These are phyloP conservation scores for Mycosarcoma maydis DNA, from an alignment of 1,284 basidiomycete genomes.

Conservation along the genomic window DNA sequence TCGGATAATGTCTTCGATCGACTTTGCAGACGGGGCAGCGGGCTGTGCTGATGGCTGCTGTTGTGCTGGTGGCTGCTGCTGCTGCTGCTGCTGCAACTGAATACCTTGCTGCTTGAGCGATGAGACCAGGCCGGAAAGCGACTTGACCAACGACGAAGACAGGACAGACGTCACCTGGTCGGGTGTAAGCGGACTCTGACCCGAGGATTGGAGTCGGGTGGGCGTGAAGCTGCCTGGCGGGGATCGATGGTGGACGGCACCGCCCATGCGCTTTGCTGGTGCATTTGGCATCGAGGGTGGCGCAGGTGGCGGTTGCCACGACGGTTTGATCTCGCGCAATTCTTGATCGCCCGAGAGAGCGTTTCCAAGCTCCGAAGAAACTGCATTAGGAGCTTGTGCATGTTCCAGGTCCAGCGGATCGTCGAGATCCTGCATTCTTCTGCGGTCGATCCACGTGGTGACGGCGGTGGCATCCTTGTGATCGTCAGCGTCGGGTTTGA, in stretches of 20 bases:
- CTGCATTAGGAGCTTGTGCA: constrained; percentile 52
- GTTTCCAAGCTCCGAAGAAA: constrained; percentile 47
- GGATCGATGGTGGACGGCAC: constrained; percentile 9
- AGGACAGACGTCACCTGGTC: constrained; percentile 32
- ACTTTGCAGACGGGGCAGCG: constrained; percentile 27
- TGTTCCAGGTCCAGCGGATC: constrained; percentile 41
- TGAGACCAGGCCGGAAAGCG: constrained; percentile 37
- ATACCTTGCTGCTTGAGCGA: constrained; percentile 37
- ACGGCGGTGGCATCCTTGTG: constrained; percentile 12
- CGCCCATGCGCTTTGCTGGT: constrained; percentile 13
- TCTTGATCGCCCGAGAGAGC: constrained; percentile 31
- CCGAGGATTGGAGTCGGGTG: constrained; percentile 15
- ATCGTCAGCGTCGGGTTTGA: constrained; percentile 67
- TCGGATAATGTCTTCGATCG: constrained; percentile 65
- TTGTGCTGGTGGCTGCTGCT: too few species aligned
- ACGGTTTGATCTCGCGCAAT: constrained; percentile 18
- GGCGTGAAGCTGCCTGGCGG: constrained; percentile 32
- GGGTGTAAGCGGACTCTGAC: constrained; percentile 33
- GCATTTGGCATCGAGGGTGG: constrained; percentile 11
- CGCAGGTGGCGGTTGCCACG: constrained; percentile 37
- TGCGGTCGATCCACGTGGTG: constrained; percentile 35
- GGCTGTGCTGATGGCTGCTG: constrained; percentile 20
- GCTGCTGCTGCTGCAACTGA: constrained; percentile 14
- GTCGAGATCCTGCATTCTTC: constrained; percentile 40
- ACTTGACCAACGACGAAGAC: constrained; percentile 35